Evolutionary conservation across 805 yeast species (phyloP).

Genomic region (Metschnikowia kofuensis): DNA sequence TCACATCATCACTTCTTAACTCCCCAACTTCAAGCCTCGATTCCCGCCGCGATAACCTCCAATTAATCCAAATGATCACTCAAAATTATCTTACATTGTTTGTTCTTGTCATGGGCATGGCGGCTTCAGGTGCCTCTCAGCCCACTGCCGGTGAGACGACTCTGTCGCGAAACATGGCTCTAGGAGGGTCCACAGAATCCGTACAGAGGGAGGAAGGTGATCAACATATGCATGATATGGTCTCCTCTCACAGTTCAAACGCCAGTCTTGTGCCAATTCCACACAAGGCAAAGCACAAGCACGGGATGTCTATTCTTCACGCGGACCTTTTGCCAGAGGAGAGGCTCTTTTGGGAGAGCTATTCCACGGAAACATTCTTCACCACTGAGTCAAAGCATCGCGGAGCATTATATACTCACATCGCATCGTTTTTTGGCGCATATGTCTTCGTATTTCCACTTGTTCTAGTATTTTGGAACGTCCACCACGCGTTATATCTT

Average conservation of each 20-base stretch:
- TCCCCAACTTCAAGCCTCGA: too few species aligned
- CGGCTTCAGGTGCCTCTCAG: too few species aligned
- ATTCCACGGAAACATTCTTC: constrained; percentile 75
- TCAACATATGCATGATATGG: not conserved
- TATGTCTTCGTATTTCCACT: constrained; percentile 65
- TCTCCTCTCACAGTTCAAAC: not conserved
- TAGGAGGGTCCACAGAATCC: too few species aligned
- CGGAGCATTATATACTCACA: constrained; percentile 54
- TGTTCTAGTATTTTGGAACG: constrained; percentile 59
- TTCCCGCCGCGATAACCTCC: too few species aligned
- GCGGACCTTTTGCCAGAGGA: constrained; percentile 71
- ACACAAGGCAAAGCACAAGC: constrained; percentile 43
- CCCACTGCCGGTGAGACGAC: too few species aligned
- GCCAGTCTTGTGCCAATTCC: constrained; percentile 27
- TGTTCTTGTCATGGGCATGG: too few species aligned
- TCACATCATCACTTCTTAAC: too few species aligned
- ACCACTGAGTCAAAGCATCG: constrained; percentile 50
- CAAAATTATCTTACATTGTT: too few species aligned
- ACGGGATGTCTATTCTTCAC: constrained; percentile 73
- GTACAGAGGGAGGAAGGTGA: not conserved
- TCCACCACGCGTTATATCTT: constrained; percentile 45
- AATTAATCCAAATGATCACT: too few species aligned
- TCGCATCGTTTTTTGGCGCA: constrained; percentile 40
- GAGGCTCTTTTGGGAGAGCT: constrained; percentile 69
- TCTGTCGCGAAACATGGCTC: too few species aligned